Conservation (phyloP, 2,329 filamentous ascomycete genomes). For the Venturia effusa region DNA sequence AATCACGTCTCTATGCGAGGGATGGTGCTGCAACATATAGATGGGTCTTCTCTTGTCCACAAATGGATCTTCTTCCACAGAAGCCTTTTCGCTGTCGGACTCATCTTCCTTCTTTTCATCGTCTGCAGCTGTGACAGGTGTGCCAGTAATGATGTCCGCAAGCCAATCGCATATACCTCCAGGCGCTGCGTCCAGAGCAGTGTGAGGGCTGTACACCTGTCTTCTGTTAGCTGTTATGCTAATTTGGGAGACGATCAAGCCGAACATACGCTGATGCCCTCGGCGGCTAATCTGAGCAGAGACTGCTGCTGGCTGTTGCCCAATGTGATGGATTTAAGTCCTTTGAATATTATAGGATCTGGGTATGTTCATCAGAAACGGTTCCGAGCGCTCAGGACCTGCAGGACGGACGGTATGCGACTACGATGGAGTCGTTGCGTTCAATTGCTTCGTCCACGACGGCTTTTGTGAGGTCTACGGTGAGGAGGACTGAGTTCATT, state of each 20-base stretch:
- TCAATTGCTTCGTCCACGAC: slow-evolving; percentile 85
- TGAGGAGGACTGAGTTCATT: slow-evolving; percentile 62
- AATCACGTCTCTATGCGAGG: slow-evolving; percentile 29
- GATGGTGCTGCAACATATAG: slow-evolving; percentile 37
- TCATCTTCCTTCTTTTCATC: slow-evolving; percentile 21
- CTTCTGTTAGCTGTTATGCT: background rate
- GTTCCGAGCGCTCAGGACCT: background rate
- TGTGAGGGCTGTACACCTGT: slow-evolving; percentile 81
- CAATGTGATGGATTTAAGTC: slow-evolving; percentile 78
- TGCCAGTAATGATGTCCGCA: slow-evolving; percentile 67
- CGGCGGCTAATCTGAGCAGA: slow-evolving; percentile 68
- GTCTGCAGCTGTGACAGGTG: slow-evolving; percentile 24
- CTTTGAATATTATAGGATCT: slow-evolving; percentile 96
- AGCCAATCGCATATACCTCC: slow-evolving; percentile 91
- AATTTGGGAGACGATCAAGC: background rate
- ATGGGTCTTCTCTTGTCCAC: slow-evolving; percentile 25
- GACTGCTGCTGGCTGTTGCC: slow-evolving; percentile 78
- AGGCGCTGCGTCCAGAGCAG: slow-evolving; percentile 78
- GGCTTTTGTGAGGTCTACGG: slow-evolving; percentile 80
- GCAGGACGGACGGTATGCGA: slow-evolving; percentile 67
- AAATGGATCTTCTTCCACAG: slow-evolving; percentile 25
- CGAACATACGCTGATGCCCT: slow-evolving; percentile 65
- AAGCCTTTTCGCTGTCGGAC: background rate
- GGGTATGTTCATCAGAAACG: slow-evolving; percentile 13
- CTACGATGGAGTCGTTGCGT: slow-evolving; percentile 63